Conservation (phyloP, 2,329 filamentous ascomycete species). For the Pseudogymnoascus sp. region DNA sequence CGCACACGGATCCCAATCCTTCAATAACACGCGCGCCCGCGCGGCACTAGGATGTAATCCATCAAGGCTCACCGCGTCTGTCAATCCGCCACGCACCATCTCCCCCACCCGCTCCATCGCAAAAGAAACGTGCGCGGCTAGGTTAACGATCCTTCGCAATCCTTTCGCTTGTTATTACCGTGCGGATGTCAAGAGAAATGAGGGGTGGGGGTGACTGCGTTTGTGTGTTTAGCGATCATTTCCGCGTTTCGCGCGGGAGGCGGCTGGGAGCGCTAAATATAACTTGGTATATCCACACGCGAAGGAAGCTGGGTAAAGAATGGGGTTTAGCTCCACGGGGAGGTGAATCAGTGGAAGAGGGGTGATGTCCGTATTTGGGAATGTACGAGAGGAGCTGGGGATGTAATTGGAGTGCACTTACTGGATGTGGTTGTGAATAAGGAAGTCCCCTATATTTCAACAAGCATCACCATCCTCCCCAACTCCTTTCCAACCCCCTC, state of each 20-base stretch:
- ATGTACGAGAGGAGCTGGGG: neutral
- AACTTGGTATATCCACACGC: neutral
- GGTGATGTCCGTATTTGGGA: neutral
- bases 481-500: neutral
- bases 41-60: neutral
- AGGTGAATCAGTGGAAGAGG: neutral
- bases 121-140: neutral
- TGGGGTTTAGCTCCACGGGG: neutral
- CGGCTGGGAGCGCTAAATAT: conserved; percentile 4
- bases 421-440: neutral
- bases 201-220: neutral
- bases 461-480: neutral
- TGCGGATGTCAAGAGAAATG: neutral
- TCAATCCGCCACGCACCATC: neutral
- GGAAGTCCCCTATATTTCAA: neutral
- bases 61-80: neutral
- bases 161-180: neutral
- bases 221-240: neutral
- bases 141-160: neutral
- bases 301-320: neutral
- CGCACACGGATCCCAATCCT: neutral
- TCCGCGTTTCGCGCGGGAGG: neutral
- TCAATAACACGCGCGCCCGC: neutral
- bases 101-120: neutral
- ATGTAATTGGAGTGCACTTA: neutral